Evolutionary conservation across 305 asterid genomes (phyloP).

Genomic region (Solanum hybrid): DNA sequence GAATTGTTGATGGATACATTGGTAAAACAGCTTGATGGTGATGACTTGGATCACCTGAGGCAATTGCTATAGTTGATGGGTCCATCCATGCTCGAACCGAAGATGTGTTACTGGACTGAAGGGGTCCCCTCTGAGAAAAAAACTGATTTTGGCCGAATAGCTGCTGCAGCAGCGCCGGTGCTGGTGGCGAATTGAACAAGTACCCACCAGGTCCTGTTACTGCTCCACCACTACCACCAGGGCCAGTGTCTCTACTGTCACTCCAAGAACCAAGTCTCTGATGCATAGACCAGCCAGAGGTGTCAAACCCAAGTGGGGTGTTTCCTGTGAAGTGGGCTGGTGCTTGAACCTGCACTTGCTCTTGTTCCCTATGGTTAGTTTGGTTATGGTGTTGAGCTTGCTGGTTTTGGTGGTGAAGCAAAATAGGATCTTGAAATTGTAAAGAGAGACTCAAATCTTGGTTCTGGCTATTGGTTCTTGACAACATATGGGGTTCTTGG

Average conservation of each 20-base stretch:
- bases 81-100: conserved; percentile 96
- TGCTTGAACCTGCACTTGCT: conserved; percentile 10
- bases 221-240: conserved; percentile 23
- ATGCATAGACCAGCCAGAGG: conserved; percentile 51
- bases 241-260: conserved; percentile 28
- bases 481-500: conserved; percentile 32
- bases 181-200: conserved; percentile 47
- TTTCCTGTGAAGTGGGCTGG: conserved; percentile 16
- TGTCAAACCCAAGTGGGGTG: conserved; percentile 48
- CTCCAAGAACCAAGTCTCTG: conserved; percentile 56
- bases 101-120: conserved; percentile 85
- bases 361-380: conserved; percentile 25
- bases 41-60: conserved; percentile 32
- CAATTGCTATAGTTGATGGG: conserved; percentile 39
- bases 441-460: conserved; percentile 85
- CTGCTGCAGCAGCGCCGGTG: conserved; percentile 56
- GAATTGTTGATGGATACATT: conserved; percentile 31
- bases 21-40: conserved; percentile 35
- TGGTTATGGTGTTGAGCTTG: conserved; percentile 31
- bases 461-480: conserved; percentile 34
- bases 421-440: conserved; percentile 69
- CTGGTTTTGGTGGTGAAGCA: conserved; percentile 38
- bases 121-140: conserved; percentile 74
- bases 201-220: conserved; percentile 29
- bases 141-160: conserved; percentile 55